phyloP scores from a whole-genome alignment of 2,329 filamentous ascomycete species.

The Aureobasidium sp. region DNA sequence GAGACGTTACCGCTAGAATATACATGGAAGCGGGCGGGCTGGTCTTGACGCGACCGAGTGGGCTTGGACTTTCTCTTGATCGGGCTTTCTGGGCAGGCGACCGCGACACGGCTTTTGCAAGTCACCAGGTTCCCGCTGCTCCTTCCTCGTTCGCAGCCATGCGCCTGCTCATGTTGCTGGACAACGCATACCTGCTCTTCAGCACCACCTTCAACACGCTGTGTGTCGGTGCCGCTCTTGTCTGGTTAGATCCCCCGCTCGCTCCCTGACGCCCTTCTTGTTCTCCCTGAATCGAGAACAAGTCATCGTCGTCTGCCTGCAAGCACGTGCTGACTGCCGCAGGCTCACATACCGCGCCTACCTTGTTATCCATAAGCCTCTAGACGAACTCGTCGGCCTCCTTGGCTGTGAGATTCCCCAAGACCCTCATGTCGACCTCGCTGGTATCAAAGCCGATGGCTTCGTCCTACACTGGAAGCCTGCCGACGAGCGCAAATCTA shows the following conservation, averaged over 20 bases:
- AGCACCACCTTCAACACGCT: conserved; percentile 17
- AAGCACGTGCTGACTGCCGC: not conserved
- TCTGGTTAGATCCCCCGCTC: conserved; percentile 11
- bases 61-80: not conserved
- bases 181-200: conserved; percentile 15
- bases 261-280: not conserved
- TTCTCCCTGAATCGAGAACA: not conserved
- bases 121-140: not conserved
- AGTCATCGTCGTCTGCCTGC: not conserved
- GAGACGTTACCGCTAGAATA: not conserved
- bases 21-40: conserved; percentile 11
- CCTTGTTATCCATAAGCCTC: conserved; percentile 83
- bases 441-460: conserved; percentile 79
- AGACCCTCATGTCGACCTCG: conserved; percentile 80
- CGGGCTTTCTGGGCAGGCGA: conserved; percentile 3
- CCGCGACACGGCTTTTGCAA: conserved; percentile 1
- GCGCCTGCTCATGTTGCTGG: conserved; percentile 16
- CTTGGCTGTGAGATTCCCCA: conserved; percentile 91
- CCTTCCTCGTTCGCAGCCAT: conserved; percentile 3
- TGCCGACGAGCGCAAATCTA: conserved; percentile 45
- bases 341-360: conserved; percentile 77
- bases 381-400: conserved; percentile 82
- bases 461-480: conserved; percentile 83
- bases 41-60: not conserved
- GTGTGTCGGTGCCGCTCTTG: conserved; percentile 16